Evolutionary conservation across 2,329 filamentous ascomycete species (phyloP), one percentile per base, ranked within the genome.

Genomic region (Cytospora schulzeri): DNA sequence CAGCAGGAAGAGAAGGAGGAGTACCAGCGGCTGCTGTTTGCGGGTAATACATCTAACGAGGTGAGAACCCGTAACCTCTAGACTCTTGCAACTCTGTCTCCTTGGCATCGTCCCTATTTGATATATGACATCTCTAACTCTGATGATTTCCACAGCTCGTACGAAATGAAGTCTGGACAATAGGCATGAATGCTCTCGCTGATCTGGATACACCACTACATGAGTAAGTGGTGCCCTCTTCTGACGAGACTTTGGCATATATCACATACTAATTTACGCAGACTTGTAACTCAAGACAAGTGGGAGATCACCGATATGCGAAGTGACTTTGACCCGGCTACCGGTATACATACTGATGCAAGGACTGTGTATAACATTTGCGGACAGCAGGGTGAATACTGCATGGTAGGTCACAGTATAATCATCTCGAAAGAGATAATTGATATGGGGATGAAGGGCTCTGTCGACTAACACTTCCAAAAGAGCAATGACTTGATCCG

Each of bases 1-100:
- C 38, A 35, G 17, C 35, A 26, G 15, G 17, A n/a, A 26, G 52
- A 63, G 14, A 24, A 24, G 17, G 53, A 65, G 17, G 63, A 65
- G 17, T 66, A 67, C n/a, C 66, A 67, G 57, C 50, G 66, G 29
- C 19, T 63, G 6, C 19, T 66, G 5, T 65, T 65, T 28, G n/a
- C 28, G 3, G 60, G 60, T 0, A 52, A 52, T 19, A 58, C 66
- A 2, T 24, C 63, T 17, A 50, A 66, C 4, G 66, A 67, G n/a
- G 66, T 67, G 57, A 38, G 63, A 5, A 3, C 4, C 0, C 14
- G 24, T n/a, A 12, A 3, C n/a, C n/a, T 15, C 19, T 28, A 17
- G 24, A 3, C 5, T 26, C 8, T 29, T 4, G 3, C 11, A 17
- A 2, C 1, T 14, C 26, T 15, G 11, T 15, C 41, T 24, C 12